phyloP scores from a whole-genome alignment of 192 early-diverging fungal genomes.

The Coemansia sp. region DNA sequence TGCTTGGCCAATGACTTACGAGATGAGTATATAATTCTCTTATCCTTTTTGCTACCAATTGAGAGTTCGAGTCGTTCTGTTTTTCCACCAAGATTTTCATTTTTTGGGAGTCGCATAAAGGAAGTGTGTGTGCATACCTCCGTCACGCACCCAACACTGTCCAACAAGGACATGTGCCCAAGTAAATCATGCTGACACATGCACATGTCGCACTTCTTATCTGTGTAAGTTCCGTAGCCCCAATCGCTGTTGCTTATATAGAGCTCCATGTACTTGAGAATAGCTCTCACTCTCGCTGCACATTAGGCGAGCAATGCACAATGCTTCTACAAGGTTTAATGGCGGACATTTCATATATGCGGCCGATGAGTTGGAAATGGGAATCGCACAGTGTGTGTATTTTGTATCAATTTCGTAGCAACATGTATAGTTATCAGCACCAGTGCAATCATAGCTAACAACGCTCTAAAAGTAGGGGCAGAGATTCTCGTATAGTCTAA shows the following conservation, averaged over 20 bases:
- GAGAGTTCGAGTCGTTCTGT: not conserved
- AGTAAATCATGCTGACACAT: not conserved
- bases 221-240: not conserved
- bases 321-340: not conserved
- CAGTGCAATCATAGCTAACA: no score
- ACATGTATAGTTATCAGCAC: not conserved
- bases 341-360: slow-evolving; percentile 2
- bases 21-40: not conserved
- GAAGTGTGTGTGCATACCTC: not conserved
- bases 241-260: not conserved
- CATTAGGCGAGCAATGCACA: not conserved
- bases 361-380: not conserved
- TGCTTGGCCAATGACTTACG: not conserved
- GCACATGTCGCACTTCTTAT: slow-evolving; percentile 3
- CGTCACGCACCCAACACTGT: not conserved
- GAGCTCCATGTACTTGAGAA: not conserved
- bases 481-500: not conserved
- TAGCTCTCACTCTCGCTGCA: not conserved
- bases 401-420: not conserved
- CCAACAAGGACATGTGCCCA: slow-evolving; percentile 2
- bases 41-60: not conserved
- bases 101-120: not conserved
- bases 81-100: not conserved
- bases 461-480: not conserved
- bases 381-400: not conserved